Conservation (phyloP, 768 basidiomycete species). For the Chlorophyllum brunneum region DNA sequence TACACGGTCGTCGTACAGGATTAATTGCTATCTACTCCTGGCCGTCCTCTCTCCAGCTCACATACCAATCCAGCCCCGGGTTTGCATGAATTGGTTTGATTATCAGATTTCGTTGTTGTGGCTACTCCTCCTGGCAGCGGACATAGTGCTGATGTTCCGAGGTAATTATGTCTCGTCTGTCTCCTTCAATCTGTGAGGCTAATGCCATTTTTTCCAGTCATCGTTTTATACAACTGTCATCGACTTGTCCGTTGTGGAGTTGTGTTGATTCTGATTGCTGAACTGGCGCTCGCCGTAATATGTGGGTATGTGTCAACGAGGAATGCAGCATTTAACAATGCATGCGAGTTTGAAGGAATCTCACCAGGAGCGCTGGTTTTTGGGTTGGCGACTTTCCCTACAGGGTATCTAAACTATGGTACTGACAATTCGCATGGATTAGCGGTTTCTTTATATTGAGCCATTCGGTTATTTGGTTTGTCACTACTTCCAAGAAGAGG, state of each 20-base stretch:
- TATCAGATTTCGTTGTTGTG: constrained; percentile 17
- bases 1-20: background rate
- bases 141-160: constrained; percentile 17
- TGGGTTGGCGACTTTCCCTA: constrained; percentile 1
- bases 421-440: too few relatives aligned
- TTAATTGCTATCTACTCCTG: constrained; percentile 1
- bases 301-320: background rate
- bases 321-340: background rate
- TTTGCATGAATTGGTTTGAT: constrained; percentile 12
- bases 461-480: background rate
- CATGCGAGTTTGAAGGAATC: background rate
- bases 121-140: constrained; percentile 13
- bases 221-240: background rate
- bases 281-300: background rate
- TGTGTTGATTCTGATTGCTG: background rate
- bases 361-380: background rate
- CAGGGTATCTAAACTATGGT: too few relatives aligned
- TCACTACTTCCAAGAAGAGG: background rate
- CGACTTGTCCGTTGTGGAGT: background rate
- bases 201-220: background rate
- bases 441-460: background rate
- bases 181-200: too few relatives aligned
- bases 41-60: constrained; percentile 2
- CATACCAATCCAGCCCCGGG: constrained; percentile 6
- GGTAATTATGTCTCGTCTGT: constrained; percentile 7